Conservation (phyloP, 495 filamentous ascomycete species). For the Daldinia bambusicola region DNA sequence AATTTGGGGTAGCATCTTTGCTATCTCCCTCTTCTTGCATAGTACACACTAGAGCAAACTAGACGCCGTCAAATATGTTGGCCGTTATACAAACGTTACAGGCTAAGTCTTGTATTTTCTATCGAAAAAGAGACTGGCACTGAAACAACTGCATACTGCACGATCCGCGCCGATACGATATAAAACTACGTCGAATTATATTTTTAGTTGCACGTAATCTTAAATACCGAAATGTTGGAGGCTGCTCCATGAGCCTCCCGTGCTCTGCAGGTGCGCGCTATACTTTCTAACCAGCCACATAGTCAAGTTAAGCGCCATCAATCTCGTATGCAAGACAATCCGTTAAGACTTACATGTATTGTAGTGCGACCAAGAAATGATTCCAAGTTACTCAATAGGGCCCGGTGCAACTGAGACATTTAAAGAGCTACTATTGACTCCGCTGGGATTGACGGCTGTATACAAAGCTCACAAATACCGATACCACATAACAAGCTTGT, state of each 20-base stretch:
- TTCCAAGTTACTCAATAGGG: not conserved
- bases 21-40: not conserved
- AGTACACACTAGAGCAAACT: not conserved
- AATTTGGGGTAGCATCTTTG: not conserved
- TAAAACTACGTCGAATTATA: not conserved
- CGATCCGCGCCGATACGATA: not conserved
- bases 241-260: not conserved
- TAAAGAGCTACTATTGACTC: not conserved
- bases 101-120: not conserved
- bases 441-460: not conserved
- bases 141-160: not conserved
- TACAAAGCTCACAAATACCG: not conserved
- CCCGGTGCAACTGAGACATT: not conserved
- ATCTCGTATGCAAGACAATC: not conserved
- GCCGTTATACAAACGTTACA: not conserved
- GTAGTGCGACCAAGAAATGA: not conserved
- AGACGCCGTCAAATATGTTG: not conserved
- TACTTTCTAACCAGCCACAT: slow-evolving; percentile 1
- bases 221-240: not conserved
- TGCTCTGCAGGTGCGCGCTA: not conserved
- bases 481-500: not conserved
- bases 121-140: not conserved
- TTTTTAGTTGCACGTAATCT: not conserved
- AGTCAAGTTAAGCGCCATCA: slow-evolving; percentile 6
- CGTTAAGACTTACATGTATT: not conserved